phyloP scores from a whole-genome alignment of 345 rosid genomes.

The Syzygium aqueum region DNA sequence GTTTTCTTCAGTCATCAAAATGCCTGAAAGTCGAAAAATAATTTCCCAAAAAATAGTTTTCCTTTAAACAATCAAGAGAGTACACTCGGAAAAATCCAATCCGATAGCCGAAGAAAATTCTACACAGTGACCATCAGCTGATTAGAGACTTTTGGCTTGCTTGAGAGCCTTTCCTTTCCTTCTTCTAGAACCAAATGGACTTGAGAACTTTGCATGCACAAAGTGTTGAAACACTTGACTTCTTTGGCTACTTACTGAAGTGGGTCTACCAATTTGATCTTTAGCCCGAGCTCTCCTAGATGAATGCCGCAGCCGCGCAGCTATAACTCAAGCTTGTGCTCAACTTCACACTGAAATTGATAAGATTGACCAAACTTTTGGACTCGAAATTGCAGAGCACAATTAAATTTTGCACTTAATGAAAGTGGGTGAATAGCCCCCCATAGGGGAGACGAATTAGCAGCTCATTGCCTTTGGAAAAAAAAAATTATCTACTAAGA shows the following conservation, averaged over 20 bases:
- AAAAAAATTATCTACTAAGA: no score
- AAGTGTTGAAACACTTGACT: not conserved
- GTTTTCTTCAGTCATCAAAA: not conserved
- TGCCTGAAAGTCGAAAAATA: not conserved
- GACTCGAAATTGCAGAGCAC: not conserved
- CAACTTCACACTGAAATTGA: not conserved
- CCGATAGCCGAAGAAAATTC: not conserved
- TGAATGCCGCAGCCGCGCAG: not conserved
- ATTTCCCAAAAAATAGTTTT: not conserved
- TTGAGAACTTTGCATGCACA: not conserved
- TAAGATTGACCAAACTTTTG: not conserved
- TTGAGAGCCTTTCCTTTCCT: not conserved
- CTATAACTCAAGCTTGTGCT: not conserved
- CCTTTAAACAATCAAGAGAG: not conserved
- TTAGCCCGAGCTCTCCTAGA: not conserved
- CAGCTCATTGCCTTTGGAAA: not conserved
- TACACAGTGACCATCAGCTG: not conserved
- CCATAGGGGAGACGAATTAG: not conserved
- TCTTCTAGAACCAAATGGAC: not conserved
- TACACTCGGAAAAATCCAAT: not conserved
- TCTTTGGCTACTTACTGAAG: not conserved
- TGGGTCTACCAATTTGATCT: not conserved
- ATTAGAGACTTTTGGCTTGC: not conserved
- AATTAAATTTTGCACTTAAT: not conserved
- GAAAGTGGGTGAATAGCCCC: not conserved